phyloP scores from a whole-genome alignment of 805 yeast species.

The Starmerella ratchasimensis region DNA sequence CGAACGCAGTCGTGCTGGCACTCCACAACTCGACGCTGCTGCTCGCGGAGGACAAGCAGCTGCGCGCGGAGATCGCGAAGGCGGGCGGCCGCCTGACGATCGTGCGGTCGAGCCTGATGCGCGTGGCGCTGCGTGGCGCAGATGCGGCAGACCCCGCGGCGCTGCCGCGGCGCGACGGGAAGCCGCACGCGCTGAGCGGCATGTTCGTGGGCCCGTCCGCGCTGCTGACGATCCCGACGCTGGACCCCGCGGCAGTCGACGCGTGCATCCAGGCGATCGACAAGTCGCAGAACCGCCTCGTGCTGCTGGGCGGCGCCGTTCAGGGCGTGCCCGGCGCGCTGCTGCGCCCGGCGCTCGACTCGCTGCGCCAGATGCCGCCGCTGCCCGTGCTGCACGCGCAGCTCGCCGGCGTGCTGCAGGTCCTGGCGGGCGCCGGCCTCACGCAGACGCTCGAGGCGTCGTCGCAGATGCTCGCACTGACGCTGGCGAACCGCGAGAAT shows the following conservation, averaged over 20 bases:
- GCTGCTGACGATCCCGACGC: constrained; percentile 48
- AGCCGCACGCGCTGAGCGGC: constrained; percentile 51
- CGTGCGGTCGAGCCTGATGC: constrained; percentile 55
- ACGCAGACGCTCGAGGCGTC: constrained; percentile 65
- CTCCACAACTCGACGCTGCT: constrained; percentile 74
- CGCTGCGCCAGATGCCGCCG: constrained; percentile 62
- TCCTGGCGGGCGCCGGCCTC: constrained; percentile 79
- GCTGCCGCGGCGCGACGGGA: constrained; percentile 24
- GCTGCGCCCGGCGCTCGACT: constrained; percentile 32
- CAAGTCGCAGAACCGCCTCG: constrained; percentile 54
- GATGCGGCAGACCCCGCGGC: constrained; percentile 66
- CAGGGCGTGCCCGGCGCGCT: constrained; percentile 31
- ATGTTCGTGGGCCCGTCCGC: constrained; percentile 80
- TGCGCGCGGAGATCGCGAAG: constrained; percentile 47
- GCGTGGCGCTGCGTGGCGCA: constrained; percentile 61
- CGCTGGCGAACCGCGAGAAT: constrained; percentile 29
- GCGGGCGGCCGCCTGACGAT: constrained; percentile 61
- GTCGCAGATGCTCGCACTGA: constrained; percentile 55
- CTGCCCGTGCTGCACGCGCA: constrained; percentile 62
- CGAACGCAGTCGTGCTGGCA: constrained; percentile 56
- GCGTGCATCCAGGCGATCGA: constrained; percentile 48
- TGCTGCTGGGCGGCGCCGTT: constrained; percentile 74
- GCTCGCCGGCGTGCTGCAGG: constrained; percentile 69
- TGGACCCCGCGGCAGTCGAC: constrained; percentile 58
- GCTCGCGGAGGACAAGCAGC: constrained; percentile 49